These are phyloP conservation scores for Serendipita sp. DNA, from an alignment of 768 basidiomycete genomes.

Conservation along the genomic window DNA sequence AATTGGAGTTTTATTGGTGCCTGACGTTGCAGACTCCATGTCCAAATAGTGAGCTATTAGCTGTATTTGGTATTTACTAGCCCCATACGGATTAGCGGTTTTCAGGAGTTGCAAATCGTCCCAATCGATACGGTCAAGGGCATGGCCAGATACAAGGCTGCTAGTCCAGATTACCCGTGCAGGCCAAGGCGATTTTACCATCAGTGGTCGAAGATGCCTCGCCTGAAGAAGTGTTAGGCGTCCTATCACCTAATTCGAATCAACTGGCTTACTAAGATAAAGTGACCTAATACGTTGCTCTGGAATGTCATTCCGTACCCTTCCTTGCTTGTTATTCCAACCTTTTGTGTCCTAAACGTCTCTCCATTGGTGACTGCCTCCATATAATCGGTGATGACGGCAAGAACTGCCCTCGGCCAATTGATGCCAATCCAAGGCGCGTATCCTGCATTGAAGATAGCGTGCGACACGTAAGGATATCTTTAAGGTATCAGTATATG, in stretches of 20 bases:
- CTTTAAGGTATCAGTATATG: slow-evolving; percentile 23
- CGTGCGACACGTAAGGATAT: slow-evolving; percentile 64
- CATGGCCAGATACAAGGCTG: slow-evolving; percentile 37
- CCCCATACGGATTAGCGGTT: slow-evolving; percentile 49
- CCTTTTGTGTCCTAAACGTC: slow-evolving; percentile 37
- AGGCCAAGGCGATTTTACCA: slow-evolving; percentile 23
- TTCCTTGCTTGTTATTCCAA: slow-evolving; percentile 46
- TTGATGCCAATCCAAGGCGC: slow-evolving; percentile 40
- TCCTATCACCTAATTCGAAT: slow-evolving; percentile 5
- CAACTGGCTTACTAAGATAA: slow-evolving; percentile 41
- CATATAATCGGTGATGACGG: slow-evolving; percentile 33
- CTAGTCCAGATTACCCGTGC: slow-evolving; percentile 68
- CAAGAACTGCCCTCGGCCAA: slow-evolving; percentile 30
- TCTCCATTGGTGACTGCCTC: slow-evolving; percentile 34
- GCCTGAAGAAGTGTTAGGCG: slow-evolving; percentile 29
- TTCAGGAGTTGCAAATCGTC: slow-evolving; percentile 59
- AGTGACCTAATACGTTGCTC: slow-evolving; percentile 72
- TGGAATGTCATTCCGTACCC: slow-evolving; percentile 74
- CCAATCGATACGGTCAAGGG: slow-evolving; percentile 32
- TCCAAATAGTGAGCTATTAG: slow-evolving; percentile 31
- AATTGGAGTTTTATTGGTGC: slow-evolving; percentile 17
- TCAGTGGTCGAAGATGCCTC: slow-evolving; percentile 39
- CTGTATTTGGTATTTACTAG: slow-evolving; percentile 64
- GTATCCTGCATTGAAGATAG: slow-evolving; percentile 68
- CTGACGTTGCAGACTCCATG: slow-evolving; percentile 7